Base-by-base conservation (phyloP, 345 rosid genomes). In the Heritiera littoralis region DNA sequence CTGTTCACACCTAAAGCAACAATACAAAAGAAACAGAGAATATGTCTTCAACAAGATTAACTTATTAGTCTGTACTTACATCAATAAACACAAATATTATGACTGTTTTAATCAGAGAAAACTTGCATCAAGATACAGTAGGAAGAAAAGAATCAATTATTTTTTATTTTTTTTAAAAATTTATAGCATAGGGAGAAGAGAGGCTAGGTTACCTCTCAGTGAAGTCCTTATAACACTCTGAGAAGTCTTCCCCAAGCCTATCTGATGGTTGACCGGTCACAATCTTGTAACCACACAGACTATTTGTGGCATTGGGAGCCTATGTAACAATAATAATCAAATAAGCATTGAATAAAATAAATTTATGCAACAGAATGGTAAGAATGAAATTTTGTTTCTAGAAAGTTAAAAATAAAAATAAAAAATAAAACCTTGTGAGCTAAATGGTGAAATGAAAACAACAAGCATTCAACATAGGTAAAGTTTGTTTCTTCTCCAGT, bases 251-350 rank as follows among this genome's bases (percentile, higher is more conserved):
- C 73, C 99, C 99, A 46, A 95, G 91, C 88, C 97, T 88, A 78
- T 95, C 98, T 68, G 99, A 95, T 78, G 99, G 99, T 84, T 95
- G 97, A 46, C 98, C 98, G 14, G 98, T 93, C 83, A 95, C 99
- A 81, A 95, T 92, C 84, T 93, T 93, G 87, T 97, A 94, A 75
- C 98, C 99, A 69, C 99, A 97, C 46, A 97, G 84, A 84, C 97
- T 87, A 82, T 97, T 97, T 75, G 98, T 89, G 51, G 99, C 98
- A 89, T 97, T 97, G 17, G 99, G 99, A 82, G 94, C 99, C 99
- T 89, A 80, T 64, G 79, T 32, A 71, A 79, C 46, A 23, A 81
- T 56, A 85, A 61, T 51, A 56, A 76, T 73, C 76, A 83, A 64
- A 82, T 85, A 75, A 81, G 77, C 58, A 83, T 81, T 28, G 48